Conservation (phyloP, 768 basidiomycete genomes). For the Sporobolomyces roseus region DNA sequence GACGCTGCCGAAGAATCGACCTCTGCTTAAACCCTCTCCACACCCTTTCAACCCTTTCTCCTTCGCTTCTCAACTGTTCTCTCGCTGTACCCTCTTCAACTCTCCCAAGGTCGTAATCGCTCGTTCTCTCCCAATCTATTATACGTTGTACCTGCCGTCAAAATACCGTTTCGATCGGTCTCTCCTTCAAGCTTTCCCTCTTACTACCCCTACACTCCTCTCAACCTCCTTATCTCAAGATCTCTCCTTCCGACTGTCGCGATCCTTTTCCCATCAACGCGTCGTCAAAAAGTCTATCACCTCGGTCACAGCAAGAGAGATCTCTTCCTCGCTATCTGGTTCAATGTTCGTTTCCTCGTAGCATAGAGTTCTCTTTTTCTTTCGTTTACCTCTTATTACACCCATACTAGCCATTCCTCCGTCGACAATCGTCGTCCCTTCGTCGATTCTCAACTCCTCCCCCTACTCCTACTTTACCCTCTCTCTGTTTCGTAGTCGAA, state of each 20-base stretch:
- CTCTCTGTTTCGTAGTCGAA: not conserved
- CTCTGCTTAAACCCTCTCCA: not conserved
- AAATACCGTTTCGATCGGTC: not conserved
- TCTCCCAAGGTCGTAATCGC: not conserved
- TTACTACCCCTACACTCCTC: not conserved
- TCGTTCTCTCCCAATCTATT: constrained; percentile 2
- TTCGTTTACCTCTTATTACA: too few species aligned
- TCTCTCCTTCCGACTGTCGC: too few species aligned
- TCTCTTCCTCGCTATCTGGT: not conserved
- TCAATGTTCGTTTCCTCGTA: not conserved
- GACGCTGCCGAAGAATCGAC: constrained; percentile 17
- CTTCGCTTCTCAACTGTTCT: not conserved
- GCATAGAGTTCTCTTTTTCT: not conserved
- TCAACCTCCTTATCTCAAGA: not conserved
- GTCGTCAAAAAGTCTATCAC: too few species aligned
- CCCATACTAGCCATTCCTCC: not conserved
- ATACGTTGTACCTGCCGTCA: not conserved
- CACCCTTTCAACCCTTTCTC: not conserved
- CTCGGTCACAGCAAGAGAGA: too few species aligned
- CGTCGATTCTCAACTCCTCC: not conserved
- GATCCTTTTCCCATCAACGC: too few species aligned
- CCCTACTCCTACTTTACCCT: not conserved
- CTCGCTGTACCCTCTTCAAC: not conserved
- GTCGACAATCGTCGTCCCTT: not conserved
- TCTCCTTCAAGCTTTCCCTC: not conserved